Evolutionary conservation across 768 basidiomycete species (phyloP).

Genomic region (Boletus reticulatus): DNA sequence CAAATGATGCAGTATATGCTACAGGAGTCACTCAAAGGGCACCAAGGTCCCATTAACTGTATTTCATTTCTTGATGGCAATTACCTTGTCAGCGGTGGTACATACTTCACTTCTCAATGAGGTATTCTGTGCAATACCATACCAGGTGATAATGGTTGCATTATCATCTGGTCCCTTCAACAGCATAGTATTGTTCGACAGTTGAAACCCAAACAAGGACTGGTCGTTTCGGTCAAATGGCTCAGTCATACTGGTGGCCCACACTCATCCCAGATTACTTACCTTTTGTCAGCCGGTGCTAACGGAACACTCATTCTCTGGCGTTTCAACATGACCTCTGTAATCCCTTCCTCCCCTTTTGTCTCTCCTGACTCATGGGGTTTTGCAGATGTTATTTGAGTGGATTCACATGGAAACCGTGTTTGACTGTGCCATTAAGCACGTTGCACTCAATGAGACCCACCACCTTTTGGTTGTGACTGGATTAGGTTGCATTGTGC

Average conservation of each 20-base stretch:
- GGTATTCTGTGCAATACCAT: background rate
- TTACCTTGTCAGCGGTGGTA: background rate
- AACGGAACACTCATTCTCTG: background rate
- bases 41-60: background rate
- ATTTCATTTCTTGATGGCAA: background rate
- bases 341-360: background rate
- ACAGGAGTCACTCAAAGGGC: background rate
- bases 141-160: background rate
- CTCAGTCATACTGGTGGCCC: background rate
- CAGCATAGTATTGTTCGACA: background rate
- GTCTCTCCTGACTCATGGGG: background rate
- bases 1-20: background rate
- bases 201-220: background rate
- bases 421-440: background rate
- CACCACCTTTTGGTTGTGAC: background rate
- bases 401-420: background rate
- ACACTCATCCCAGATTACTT: background rate
- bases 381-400: background rate
- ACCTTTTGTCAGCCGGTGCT: background rate
- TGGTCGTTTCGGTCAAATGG: background rate
- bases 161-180: background rate
- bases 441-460: background rate
- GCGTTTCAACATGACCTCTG: background rate
- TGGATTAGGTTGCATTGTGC: background rate
- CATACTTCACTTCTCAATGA: background rate